A percentile compares a stretch with the other conserved stretches of the same genome.
These are phyloP conservation scores for Aspergillus biplanus DNA, from an alignment of 495 filamentous ascomycete genomes.

Conservation along the genomic window DNA sequence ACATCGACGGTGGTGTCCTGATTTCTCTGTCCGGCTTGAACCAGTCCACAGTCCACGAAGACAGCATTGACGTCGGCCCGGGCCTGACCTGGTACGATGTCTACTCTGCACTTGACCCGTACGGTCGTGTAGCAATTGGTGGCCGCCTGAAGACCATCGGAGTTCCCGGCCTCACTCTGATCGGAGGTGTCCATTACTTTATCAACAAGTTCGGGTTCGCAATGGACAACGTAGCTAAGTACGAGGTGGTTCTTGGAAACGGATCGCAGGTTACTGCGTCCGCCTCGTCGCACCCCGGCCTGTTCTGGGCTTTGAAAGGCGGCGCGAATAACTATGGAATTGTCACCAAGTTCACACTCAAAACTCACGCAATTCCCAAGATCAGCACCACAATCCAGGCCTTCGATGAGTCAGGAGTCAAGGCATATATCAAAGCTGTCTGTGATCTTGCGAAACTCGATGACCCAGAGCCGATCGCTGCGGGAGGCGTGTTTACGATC, in stretches of 20 bases:
- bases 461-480: slow-evolving; percentile 27
- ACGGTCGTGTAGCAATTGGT: slow-evolving; percentile 48
- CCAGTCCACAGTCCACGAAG: slow-evolving; percentile 20
- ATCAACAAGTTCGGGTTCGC: slow-evolving; percentile 36
- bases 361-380: slow-evolving; percentile 47
- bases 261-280: slow-evolving; percentile 33
- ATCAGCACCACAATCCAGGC: slow-evolving; percentile 38
- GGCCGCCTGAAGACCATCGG: slow-evolving; percentile 49
- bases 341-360: slow-evolving; percentile 51
- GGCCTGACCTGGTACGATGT: slow-evolving; percentile 48
- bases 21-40: slow-evolving; percentile 26
- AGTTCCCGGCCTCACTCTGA: slow-evolving; percentile 31
- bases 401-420: slow-evolving; percentile 34
- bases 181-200: slow-evolving; percentile 38
- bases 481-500: slow-evolving; percentile 29
- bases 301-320: slow-evolving; percentile 46
- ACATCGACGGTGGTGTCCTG: slow-evolving; percentile 35
- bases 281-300: slow-evolving; percentile 29
- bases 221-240: slow-evolving; percentile 36
- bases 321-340: slow-evolving; percentile 47
- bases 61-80: slow-evolving; percentile 36
- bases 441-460: slow-evolving; percentile 25
- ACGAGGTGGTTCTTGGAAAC: slow-evolving; percentile 37
- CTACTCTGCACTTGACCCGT: slow-evolving; percentile 37
- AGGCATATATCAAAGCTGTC: slow-evolving; percentile 26